Conservation (phyloP, 495 filamentous ascomycete genomes). For the Melanomma pulvis-pyrius region DNA sequence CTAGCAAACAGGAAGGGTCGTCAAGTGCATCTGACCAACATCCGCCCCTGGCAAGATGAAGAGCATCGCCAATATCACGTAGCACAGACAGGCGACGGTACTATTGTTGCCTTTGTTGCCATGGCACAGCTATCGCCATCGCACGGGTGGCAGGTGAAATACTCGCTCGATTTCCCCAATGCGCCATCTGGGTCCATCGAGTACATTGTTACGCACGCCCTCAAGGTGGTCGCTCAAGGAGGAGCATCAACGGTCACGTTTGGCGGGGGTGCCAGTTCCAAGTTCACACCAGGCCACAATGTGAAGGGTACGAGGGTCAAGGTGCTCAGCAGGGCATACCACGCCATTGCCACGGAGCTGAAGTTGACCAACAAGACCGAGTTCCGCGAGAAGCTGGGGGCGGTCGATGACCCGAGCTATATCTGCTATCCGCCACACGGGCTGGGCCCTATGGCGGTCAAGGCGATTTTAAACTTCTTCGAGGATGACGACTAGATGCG, state of each 20-base stretch:
- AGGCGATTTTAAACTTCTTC: slow-evolving; percentile 81
- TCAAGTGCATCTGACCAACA: slow-evolving; percentile 83
- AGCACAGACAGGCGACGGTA: slow-evolving; percentile 66
- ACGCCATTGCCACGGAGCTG: slow-evolving; percentile 74
- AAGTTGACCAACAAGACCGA: slow-evolving; percentile 80
- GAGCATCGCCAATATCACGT: slow-evolving; percentile 82
- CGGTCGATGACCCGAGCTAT: slow-evolving; percentile 73
- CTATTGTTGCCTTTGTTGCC: slow-evolving; percentile 71
- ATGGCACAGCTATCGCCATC: slow-evolving; percentile 72
- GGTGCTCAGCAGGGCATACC: slow-evolving; percentile 75
- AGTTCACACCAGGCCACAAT: slow-evolving; percentile 73
- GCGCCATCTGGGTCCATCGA: slow-evolving; percentile 81
- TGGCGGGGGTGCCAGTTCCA: slow-evolving; percentile 70
- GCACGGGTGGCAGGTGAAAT: slow-evolving; percentile 87
- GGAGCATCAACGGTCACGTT: slow-evolving; percentile 75
- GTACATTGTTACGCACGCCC: slow-evolving; percentile 72
- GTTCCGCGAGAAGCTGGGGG: slow-evolving; percentile 84
- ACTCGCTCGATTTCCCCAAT: slow-evolving; percentile 80
- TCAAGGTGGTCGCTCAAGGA: slow-evolving; percentile 64
- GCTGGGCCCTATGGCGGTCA: slow-evolving; percentile 71
- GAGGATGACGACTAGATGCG: slow-evolving; percentile 59
- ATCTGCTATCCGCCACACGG: slow-evolving; percentile 82
- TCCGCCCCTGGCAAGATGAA: slow-evolving; percentile 77
- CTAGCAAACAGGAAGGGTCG: slow-evolving; percentile 74
- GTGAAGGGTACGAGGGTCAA: slow-evolving; percentile 71